phyloP scores from a whole-genome alignment of 108 stramenopile species.

The Mediolabrus comicus region DNA sequence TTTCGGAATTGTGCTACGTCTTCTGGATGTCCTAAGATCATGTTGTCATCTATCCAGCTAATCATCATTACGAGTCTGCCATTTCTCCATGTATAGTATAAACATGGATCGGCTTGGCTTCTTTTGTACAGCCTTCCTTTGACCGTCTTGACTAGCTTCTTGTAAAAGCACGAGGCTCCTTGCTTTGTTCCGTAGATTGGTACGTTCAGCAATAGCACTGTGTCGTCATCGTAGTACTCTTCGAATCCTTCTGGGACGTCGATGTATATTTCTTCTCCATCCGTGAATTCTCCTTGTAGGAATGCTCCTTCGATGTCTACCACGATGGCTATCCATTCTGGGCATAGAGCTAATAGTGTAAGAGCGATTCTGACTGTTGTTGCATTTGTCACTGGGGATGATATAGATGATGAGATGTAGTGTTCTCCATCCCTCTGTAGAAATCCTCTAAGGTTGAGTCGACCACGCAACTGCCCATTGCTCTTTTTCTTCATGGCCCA shows the following conservation, averaged over 20 bases:
- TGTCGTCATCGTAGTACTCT: conserved; percentile 8
- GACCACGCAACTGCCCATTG: conserved; percentile 4
- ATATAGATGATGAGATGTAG: conserved; percentile 5
- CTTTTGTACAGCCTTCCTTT: conserved; percentile 7
- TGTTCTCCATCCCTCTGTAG: conserved; percentile 20
- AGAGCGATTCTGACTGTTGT: conserved; percentile 12
- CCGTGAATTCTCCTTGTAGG: conserved; percentile 12
- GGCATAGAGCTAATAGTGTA: neutral
- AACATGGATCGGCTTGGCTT: conserved; percentile 41
- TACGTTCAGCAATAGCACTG: conserved; percentile 5
- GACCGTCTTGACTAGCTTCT: neutral
- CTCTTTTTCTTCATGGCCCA: conserved; percentile 36
- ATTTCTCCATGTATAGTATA: conserved; percentile 27
- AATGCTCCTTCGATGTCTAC: conserved; percentile 15
- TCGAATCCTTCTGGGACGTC: conserved; percentile 23
- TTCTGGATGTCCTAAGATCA: conserved; percentile 8
- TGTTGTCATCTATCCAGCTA: conserved; percentile 47
- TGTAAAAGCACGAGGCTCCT: neutral
- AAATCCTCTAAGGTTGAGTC: conserved; percentile 18
- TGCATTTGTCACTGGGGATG: conserved; percentile 18
- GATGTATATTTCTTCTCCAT: conserved; percentile 16
- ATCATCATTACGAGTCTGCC: conserved; percentile 19
- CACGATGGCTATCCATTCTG: neutral
- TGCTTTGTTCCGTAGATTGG: neutral
- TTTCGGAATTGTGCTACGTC: conserved; percentile 2